Base-by-base conservation (phyloP, 2,329 filamentous ascomycete species). In the Lasiodiplodia sp. region DNA sequence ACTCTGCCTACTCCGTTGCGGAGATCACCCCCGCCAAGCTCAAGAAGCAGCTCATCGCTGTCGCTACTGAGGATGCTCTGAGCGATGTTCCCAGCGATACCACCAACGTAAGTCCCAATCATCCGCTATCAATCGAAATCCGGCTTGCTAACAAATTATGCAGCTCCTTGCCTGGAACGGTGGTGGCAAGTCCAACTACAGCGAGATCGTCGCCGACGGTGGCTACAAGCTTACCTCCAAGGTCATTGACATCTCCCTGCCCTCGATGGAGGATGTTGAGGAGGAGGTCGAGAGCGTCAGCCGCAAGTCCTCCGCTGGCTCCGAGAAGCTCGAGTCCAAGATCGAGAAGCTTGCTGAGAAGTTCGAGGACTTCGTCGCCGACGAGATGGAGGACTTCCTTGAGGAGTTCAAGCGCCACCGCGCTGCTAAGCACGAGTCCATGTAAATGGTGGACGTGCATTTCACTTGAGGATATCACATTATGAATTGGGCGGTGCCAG, bases 151-250 rank as follows among this genome's bases (percentile, higher is more conserved):
- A 72, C 53, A 25, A 44, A 18, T 1, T 34, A 69, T 69, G 6
- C 72, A 86, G 84, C 86, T 97, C 78, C 93, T 99, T 71, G 95
- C 95, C 82, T 99, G 94, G 95, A 99, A 99, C 88, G 96, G 96
- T 80, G 96, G 94, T 84, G 96, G 96, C 78, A 92, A 89, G 79
- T 90, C 87, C 85, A 97, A 99, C 91, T 97, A 92, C 89, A 87
- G 88, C 70, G 86, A 92, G 75, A 97, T 97, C 77, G 82, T 97
- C 72, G 83, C 89, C 75, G 85, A 89, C 75, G 92, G 93, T 77
- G 85, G 88, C 76, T 95, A 94, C 86, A 86, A 87, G 74, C 85
- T 81, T 72, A 75, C 74, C 71, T 72, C 68, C 44, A 70, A 75
- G 69, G 70, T 58, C 11, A 67, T 68, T 21, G 67, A 65, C 21